Evolutionary conservation across 2,329 filamentous ascomycete species (phyloP), one percentile per base, ranked within the genome.

Genomic region (Colletotrichum viniferum): DNA sequence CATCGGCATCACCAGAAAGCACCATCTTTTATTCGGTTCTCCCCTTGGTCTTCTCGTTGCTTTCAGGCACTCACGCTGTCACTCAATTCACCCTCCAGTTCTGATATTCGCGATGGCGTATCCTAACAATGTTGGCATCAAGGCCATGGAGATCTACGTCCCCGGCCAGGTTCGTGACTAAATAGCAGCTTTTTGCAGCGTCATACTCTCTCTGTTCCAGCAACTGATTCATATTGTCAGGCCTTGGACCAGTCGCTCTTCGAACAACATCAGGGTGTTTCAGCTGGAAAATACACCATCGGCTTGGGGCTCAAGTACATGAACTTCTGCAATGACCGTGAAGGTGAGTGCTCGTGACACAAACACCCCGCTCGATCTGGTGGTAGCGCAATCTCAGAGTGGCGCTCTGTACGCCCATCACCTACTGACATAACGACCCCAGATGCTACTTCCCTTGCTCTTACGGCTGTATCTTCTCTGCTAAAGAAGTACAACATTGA

Each of bases 81-180:
- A 7, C 2, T 64, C 0, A 1, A 12, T 24, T 28, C 28, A 18
- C 38, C 55, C 32, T 30, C 28, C 26, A 14, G 38, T 10, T 58
- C 4, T 12, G 28, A 21, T 28, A 68, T 32, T 77, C 81, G 87
- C 76, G 67, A 96, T 96, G 94, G 90, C 93, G 83, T 85, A 92
- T 79, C 94, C 95, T 79, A 92, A 96, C 85, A 96, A 96, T 88
- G 93, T 97, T 86, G 95, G 95, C 90, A 96, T 97, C 85, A 96
- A 97, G 89, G 95, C 94, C 93, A 95, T 97, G 86, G 95, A 96
- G 85, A 92, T 97, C 83, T 97, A 97, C 86, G 94, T 95, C 83
- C 95, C 95, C 79, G 94, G 90, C 85, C 95, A 96, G 92, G 95
- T 96, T 87, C 78, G 92, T 87, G 63, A 71, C 26, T 64, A n/a